These are phyloP conservation scores for Rhodotorula sp. DNA, from an alignment of 1,284 basidiomycete species.

Conservation along the genomic window DNA sequence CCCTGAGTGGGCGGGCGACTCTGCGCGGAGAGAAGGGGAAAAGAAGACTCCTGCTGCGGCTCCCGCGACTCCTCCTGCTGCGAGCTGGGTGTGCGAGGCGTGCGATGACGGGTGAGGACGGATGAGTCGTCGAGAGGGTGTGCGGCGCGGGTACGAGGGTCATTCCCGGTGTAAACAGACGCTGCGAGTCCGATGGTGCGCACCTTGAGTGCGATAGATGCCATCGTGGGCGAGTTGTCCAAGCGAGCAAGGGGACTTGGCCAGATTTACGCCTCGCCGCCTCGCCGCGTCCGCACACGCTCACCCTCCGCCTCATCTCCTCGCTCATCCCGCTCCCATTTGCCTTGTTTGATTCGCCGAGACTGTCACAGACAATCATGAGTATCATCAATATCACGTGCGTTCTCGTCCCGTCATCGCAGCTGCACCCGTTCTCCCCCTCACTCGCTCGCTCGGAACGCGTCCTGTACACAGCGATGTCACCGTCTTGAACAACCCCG, in stretches of 20 bases:
- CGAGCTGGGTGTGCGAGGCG: not conserved
- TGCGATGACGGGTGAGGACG: not conserved
- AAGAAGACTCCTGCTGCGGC: not conserved
- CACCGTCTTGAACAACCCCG: slow-evolving; percentile 80
- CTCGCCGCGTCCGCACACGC: too few relatives aligned
- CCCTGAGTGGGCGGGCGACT: not conserved
- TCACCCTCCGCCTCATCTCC: not conserved
- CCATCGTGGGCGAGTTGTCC: too few relatives aligned
- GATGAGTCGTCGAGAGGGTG: too few relatives aligned
- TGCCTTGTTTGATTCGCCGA: too few relatives aligned
- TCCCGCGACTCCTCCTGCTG: not conserved
- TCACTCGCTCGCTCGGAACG: not conserved
- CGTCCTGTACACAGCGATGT: slow-evolving; percentile 39
- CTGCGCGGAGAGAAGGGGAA: not conserved
- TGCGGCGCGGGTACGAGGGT: too few relatives aligned
- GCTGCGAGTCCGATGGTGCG: too few relatives aligned
- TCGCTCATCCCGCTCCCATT: not conserved
- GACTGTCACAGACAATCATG: slow-evolving; percentile 13
- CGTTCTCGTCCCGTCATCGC: not conserved
- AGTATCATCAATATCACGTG: slow-evolving; percentile 42
- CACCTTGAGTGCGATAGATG: too few relatives aligned
- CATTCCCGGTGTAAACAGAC: too few relatives aligned
- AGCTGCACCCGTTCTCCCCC: not conserved
- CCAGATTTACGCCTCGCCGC: too few relatives aligned
- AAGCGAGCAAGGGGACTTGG: too few relatives aligned